Evolutionary conservation across 2,329 filamentous ascomycete species (phyloP).

Genomic region (Apiospora rasikravindrae): DNA sequence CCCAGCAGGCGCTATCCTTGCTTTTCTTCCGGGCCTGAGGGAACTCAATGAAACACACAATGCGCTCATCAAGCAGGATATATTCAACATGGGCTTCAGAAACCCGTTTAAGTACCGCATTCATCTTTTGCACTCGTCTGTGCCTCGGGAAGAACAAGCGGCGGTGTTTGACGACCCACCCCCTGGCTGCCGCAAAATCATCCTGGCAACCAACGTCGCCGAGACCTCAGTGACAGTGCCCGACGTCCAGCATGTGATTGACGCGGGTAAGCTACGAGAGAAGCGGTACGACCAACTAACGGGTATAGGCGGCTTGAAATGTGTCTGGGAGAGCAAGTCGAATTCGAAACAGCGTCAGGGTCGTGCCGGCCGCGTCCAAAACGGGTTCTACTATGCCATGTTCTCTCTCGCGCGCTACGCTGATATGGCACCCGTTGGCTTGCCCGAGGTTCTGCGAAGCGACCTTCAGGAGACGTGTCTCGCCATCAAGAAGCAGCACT

Average conservation of each 20-base stretch:
- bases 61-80: constrained; percentile 33
- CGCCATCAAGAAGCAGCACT: constrained; percentile 45
- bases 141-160: constrained; percentile 46
- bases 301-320: constrained; percentile 44
- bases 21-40: constrained; percentile 52
- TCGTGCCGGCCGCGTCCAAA: constrained; percentile 53
- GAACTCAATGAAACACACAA: constrained; percentile 42
- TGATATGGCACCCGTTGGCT: constrained; percentile 32
- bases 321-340: constrained; percentile 52
- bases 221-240: constrained; percentile 58
- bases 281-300: constrained; percentile 46
- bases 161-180: constrained; percentile 47
- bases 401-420: constrained; percentile 40
- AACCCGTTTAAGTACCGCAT: constrained; percentile 47
- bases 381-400: constrained; percentile 55
- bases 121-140: constrained; percentile 51
- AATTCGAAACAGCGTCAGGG: constrained; percentile 54
- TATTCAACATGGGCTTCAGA: constrained; percentile 46
- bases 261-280: constrained; percentile 46
- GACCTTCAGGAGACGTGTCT: constrained; percentile 52
- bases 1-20: constrained; percentile 50
- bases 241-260: constrained; percentile 55
- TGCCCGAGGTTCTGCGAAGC: constrained; percentile 48
- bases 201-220: constrained; percentile 56
- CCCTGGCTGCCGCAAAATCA: constrained; percentile 50